phyloP scores from a whole-genome alignment of 139 green algal species.

The Chlamydomonas schloesseri region DNA sequence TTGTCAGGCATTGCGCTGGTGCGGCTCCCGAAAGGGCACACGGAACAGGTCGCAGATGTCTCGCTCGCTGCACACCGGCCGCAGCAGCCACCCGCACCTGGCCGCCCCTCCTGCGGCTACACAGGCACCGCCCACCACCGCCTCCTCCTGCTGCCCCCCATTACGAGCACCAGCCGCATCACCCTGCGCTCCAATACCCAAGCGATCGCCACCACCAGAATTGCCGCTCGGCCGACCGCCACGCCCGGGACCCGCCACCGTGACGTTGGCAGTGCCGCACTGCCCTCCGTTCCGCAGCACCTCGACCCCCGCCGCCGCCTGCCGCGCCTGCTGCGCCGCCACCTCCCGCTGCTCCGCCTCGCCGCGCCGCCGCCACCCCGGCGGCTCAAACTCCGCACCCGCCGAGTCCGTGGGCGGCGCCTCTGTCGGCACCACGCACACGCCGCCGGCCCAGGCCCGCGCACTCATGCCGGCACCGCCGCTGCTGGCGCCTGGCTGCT shows the following conservation, averaged over 20 bases:
- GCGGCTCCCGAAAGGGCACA: constrained; percentile 7
- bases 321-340: not conserved
- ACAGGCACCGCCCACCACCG: not conserved
- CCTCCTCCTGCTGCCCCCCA: not conserved
- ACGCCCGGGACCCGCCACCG: no score
- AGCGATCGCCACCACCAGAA: no score
- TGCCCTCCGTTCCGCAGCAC: not conserved
- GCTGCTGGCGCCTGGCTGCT: no score
- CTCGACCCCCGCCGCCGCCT: not conserved
- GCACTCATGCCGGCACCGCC: no score
- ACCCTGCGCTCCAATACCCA: no score
- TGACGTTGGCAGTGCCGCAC: no score
- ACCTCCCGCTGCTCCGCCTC: not conserved
- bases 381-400: constrained; percentile 8
- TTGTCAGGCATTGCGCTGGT: constrained; percentile 19
- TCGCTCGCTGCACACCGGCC: constrained; percentile 1
- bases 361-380: not conserved
- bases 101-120: not conserved
- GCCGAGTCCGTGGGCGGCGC: not conserved
- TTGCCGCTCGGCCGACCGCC: no score
- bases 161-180: no score
- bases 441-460: not conserved
- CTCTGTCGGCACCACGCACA: not conserved
- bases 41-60: constrained; percentile 22
- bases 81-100: not conserved